These are phyloP conservation scores for Ustilago hordei DNA, from an alignment of 1,284 basidiomycete species.

Conservation along the genomic window DNA sequence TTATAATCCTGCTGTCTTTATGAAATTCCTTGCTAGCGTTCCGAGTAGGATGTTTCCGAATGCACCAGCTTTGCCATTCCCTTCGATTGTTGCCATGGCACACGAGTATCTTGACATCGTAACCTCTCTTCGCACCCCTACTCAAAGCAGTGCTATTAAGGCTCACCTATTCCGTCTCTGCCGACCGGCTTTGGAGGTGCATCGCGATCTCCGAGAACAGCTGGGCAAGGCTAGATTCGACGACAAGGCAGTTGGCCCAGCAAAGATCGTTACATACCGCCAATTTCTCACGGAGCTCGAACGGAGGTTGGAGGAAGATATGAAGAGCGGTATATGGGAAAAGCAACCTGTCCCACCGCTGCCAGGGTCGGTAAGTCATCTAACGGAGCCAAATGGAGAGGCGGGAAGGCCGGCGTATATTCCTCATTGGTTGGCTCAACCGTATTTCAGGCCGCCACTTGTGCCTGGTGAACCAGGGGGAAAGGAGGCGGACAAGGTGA, in stretches of 20 bases:
- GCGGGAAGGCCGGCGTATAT: conserved; percentile 73
- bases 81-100: conserved; percentile 78
- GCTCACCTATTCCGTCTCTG: conserved; percentile 93
- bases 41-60: conserved; percentile 39
- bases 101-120: conserved; percentile 89
- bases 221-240: conserved; percentile 73
- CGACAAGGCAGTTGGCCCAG: conserved; percentile 69
- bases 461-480: conserved; percentile 14
- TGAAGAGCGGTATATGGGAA: conserved; percentile 20
- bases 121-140: conserved; percentile 78
- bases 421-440: conserved; percentile 87
- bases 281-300: conserved; percentile 78
- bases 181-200: conserved; percentile 79
- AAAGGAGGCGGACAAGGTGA: conserved; percentile 16
- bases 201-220: conserved; percentile 80
- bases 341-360: conserved; percentile 24
- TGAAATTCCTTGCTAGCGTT: conserved; percentile 7
- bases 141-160: conserved; percentile 82
- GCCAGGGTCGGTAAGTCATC: conserved; percentile 30
- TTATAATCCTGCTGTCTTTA: conserved; percentile 90
- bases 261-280: conserved; percentile 74
- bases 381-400: conserved; percentile 61
- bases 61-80: conserved; percentile 71
- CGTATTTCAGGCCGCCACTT: conserved; percentile 78
- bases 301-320: conserved; percentile 75